Conservation (phyloP, 2,329 filamentous ascomycete genomes). For the Talaromyces verruculosus region DNA sequence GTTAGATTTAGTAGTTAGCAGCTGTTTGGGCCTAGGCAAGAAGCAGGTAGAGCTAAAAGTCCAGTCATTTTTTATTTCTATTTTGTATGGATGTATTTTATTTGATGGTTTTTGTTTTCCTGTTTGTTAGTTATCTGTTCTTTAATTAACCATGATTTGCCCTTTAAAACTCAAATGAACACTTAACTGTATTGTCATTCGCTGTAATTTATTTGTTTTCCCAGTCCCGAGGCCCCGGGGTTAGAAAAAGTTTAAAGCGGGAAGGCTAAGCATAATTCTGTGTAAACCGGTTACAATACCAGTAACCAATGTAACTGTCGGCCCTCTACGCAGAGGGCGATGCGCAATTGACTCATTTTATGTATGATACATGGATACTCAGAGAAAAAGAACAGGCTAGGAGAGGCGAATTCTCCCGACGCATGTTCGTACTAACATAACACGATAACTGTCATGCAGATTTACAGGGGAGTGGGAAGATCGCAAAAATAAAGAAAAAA, state of each 20-base stretch:
- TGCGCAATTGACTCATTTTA: not conserved
- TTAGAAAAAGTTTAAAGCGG: conserved; percentile 18
- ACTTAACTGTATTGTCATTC: conserved; percentile 5
- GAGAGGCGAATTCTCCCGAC: conserved; percentile 21
- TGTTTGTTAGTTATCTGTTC: conserved; percentile 7
- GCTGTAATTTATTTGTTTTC: conserved; percentile 9
- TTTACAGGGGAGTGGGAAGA: not conserved
- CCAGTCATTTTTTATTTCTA: not conserved
- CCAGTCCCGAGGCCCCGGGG: conserved; percentile 16
- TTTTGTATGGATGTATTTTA: not conserved
- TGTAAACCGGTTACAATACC: conserved; percentile 20
- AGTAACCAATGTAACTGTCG: not conserved
- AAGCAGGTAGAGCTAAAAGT: not conserved
- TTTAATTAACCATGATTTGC: not conserved
- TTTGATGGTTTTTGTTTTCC: not conserved
- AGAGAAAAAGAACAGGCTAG: not conserved
- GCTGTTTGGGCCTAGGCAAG: conserved; percentile 4
- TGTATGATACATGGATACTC: too few relatives aligned
- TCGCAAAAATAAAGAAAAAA: conserved; percentile 12
- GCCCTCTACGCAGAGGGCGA: not conserved
- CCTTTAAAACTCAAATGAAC: not conserved
- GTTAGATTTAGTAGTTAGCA: not conserved
- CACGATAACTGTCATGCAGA: conserved; percentile 22
- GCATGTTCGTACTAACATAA: conserved; percentile 5
- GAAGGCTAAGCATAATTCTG: conserved; percentile 23